These are phyloP conservation scores for Castanopsis chinensis DNA, from an alignment of 306 rosid species.

Conservation along the genomic window DNA sequence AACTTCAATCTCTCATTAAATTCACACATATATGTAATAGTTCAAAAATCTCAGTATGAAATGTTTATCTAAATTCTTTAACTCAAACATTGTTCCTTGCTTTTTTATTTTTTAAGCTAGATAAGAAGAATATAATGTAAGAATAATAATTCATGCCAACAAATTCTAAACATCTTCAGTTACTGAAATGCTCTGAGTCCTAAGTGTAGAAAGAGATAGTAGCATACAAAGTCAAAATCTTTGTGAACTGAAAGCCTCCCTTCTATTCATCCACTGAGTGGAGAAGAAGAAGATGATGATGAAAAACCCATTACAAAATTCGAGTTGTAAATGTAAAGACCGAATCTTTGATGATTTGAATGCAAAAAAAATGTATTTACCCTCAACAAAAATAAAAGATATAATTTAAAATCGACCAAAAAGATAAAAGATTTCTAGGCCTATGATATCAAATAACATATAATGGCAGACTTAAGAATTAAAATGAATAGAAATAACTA, in stretches of 20 bases:
- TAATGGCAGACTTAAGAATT: too few species aligned
- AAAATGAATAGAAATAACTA: too few species aligned
- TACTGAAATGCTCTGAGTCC: neutral
- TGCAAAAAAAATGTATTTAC: too few species aligned
- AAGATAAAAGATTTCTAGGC: too few species aligned
- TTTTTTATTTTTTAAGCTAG: too few species aligned
- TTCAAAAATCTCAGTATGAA: neutral
- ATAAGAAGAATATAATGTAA: too few species aligned
- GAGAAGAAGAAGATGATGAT: neutral
- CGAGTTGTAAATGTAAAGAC: too few species aligned
- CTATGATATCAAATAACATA: too few species aligned
- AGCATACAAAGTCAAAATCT: neutral
- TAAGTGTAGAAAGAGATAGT: neutral
- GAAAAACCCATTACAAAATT: neutral
- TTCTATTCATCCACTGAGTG: neutral
- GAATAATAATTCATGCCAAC: neutral
- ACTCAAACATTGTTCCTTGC: neutral
- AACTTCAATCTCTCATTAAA: neutral
- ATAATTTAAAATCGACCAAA: too few species aligned
- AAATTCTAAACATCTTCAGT: neutral
- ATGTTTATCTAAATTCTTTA: neutral
- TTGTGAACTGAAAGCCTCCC: neutral
- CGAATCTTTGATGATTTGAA: too few species aligned
- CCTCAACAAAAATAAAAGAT: too few species aligned
- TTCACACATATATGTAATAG: too few species aligned